These are phyloP conservation scores for Lactarius quietus DNA, from an alignment of 768 basidiomycete species.

Conservation along the genomic window DNA sequence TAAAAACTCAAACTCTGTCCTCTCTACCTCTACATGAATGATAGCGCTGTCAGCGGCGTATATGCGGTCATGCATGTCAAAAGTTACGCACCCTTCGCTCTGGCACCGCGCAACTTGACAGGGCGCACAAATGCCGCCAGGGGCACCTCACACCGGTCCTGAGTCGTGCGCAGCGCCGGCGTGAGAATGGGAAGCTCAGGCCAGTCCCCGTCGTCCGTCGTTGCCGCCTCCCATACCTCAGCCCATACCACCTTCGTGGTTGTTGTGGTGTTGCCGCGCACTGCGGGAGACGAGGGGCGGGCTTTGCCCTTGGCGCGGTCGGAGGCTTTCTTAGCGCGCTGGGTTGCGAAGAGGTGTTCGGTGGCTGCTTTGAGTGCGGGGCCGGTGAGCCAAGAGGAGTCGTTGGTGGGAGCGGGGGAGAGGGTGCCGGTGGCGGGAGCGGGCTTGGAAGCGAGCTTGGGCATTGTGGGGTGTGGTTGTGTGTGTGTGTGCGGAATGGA, in stretches of 20 bases:
- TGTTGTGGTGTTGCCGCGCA: background rate
- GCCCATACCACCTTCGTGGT: conserved; percentile 10
- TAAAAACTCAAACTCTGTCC: conserved; percentile 52
- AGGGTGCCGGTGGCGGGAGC: background rate
- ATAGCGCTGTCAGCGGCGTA: background rate
- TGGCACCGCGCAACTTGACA: conserved; percentile 25
- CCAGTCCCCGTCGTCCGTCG: conserved; percentile 15
- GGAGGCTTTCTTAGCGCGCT: conserved; percentile 24
- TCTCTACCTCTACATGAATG: conserved; percentile 32
- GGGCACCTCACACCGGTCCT: conserved; percentile 27
- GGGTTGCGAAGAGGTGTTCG: conserved; percentile 20
- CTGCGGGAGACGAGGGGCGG: background rate
- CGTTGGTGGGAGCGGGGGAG: background rate
- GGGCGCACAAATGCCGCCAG: conserved; percentile 31
- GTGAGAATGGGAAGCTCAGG: conserved; percentile 8
- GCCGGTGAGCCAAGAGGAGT: conserved; percentile 15
- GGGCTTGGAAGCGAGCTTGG: conserved; percentile 20
- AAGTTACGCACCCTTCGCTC: conserved; percentile 43
- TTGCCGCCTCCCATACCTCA: conserved; percentile 15
- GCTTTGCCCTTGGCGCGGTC: conserved; percentile 25
- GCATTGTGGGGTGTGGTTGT: conserved; percentile 10
- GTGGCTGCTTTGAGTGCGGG: conserved; percentile 16
- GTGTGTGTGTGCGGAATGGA: background rate
- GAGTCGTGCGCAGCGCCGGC: conserved; percentile 13
- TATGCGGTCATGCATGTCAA: background rate